A percentile compares a stretch with the other conserved stretches of the same genome.
Conservation (phyloP, 73 alveolate genomes). For the Uronychia setigera region DNA sequence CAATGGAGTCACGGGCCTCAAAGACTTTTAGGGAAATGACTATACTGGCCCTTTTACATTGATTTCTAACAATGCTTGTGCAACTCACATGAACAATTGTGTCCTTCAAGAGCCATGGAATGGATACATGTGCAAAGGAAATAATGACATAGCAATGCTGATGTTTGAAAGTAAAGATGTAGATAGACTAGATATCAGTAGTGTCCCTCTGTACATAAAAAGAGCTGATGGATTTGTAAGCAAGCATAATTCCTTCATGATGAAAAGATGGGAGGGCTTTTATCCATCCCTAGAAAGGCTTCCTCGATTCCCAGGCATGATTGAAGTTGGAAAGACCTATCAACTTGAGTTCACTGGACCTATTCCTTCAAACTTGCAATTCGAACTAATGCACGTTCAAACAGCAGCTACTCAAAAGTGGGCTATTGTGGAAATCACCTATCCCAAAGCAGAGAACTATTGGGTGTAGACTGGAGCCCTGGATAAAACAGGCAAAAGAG, state of each 20-base stretch:
- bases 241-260: neutral
- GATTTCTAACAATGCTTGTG: neutral
- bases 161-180: neutral
- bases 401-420: no score
- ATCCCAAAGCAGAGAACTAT: no score
- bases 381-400: no score
- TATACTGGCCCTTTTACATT: neutral
- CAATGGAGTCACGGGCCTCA: neutral
- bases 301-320: slow-evolving; percentile 7
- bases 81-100: neutral
- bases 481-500: no score
- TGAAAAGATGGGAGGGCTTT: slow-evolving; percentile 10
- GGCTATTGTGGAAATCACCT: no score
- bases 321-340: neutral
- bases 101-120: neutral
- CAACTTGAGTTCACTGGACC: no score
- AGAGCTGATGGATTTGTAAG: neutral
- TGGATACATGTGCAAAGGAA: slow-evolving; percentile 1
- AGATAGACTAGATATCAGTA: neutral
- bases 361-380: no score
- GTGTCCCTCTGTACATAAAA: neutral
- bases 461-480: no score
- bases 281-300: neutral
- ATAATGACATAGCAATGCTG: slow-evolving; percentile 1
- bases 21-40: neutral